A percentile compares a stretch with the other conserved stretches of the same genome.
These are phyloP conservation scores for Brassica cretica DNA, from an alignment of 345 rosid species.

Conservation along the genomic window DNA sequence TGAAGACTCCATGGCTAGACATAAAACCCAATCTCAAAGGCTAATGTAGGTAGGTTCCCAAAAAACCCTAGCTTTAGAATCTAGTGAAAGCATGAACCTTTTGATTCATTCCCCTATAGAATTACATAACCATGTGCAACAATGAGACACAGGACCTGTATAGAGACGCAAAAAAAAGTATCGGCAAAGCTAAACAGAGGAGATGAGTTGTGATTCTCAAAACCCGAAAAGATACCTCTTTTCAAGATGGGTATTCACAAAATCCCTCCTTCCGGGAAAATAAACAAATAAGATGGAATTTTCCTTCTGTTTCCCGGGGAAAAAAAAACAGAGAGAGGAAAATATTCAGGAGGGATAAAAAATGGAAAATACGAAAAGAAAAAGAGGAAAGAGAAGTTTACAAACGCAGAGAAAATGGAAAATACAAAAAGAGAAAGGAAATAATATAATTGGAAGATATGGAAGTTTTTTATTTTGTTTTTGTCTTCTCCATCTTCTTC, in stretches of 20 bases:
- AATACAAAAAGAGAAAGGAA: not conserved
- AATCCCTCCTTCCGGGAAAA: constrained; percentile 18
- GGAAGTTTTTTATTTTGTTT: not conserved
- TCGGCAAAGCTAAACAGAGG: not conserved
- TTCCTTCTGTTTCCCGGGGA: constrained; percentile 30
- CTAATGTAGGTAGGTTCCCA: constrained; percentile 7
- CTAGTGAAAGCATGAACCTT: constrained; percentile 6
- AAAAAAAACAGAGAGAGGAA: constrained; percentile 31
- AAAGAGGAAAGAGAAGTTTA: not conserved
- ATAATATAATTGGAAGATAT: not conserved
- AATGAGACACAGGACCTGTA: too few relatives aligned
- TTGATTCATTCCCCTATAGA: not conserved
- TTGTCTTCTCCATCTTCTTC: constrained; percentile 32
- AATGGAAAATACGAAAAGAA: constrained; percentile 4
- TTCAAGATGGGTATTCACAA: constrained; percentile 12
- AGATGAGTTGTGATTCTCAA: not conserved
- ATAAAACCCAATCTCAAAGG: constrained; percentile 36
- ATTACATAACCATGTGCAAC: not conserved
- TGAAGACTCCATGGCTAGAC: constrained; percentile 50
- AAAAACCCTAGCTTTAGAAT: not conserved
- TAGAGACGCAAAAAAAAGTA: too few relatives aligned
- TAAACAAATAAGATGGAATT: not conserved
- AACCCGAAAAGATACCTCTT: constrained; percentile 7
- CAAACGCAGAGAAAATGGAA: too few relatives aligned
- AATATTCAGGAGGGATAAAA: constrained; percentile 7